These are phyloP conservation scores for Eustoma russellianum DNA, from an alignment of 257 asterid genomes.

Conservation along the genomic window DNA sequence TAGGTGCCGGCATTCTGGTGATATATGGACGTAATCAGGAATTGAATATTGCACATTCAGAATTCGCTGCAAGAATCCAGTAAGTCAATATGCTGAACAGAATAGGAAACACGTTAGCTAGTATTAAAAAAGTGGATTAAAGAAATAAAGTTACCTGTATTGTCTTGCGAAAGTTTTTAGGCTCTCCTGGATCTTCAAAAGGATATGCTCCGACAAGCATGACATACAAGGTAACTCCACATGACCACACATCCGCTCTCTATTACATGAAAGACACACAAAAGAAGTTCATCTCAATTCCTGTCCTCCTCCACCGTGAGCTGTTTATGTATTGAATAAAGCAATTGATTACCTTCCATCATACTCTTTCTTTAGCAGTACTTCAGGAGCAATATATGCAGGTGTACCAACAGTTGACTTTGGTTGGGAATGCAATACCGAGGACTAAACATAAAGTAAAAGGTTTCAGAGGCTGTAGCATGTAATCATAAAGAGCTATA, in stretches of 20 bases:
- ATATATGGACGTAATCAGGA: constrained; percentile 88
- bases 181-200: constrained; percentile 95
- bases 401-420: constrained; percentile 99
- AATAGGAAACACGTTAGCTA: too few relatives aligned
- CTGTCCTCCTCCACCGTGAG: too few relatives aligned
- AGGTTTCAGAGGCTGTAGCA: not conserved
- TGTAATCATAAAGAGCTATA: not conserved
- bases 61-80: constrained; percentile 56
- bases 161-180: constrained; percentile 87
- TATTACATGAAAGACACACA: constrained; percentile 15
- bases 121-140: not conserved
- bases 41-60: constrained; percentile 87
- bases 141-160: constrained; percentile 50
- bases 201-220: constrained; percentile 99
- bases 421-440: constrained; percentile 99
- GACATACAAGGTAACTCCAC: constrained; percentile 95
- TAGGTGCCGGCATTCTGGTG: constrained; percentile 82
- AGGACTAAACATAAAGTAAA: constrained; percentile 46
- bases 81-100: too few relatives aligned
- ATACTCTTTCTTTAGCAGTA: constrained; percentile 87
- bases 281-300: not conserved
- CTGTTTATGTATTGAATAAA: not conserved
- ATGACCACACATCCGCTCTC: constrained; percentile 99
- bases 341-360: constrained; percentile 67
- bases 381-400: constrained; percentile 98